These are phyloP conservation scores for Hygrophila difformis DNA, from an alignment of 257 asterid species.

Conservation along the genomic window DNA sequence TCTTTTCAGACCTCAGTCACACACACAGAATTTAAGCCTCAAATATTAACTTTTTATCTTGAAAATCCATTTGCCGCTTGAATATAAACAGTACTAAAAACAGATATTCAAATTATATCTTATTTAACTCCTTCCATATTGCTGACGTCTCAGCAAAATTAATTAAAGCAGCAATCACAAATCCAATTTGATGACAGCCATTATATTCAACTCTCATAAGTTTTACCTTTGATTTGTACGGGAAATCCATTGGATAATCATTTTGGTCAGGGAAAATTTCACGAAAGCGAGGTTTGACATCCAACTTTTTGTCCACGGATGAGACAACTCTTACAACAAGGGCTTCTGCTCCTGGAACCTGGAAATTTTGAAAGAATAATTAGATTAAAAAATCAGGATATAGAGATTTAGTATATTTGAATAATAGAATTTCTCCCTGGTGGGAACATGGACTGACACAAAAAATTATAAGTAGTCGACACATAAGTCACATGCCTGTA, in stretches of 20 bases:
- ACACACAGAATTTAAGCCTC: no score
- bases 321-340: slow-evolving; percentile 95
- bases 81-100: no score
- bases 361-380: slow-evolving; percentile 16
- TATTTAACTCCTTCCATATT: neutral
- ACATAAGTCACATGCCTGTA: no score
- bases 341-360: slow-evolving; percentile 95
- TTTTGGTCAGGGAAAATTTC: slow-evolving; percentile 86
- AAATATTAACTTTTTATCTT: no score
- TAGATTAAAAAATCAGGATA: no score
- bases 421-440: no score
- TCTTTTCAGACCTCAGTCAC: no score
- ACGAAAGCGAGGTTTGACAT: slow-evolving; percentile 88
- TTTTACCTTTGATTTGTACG: slow-evolving; percentile 86
- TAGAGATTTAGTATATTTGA: no score
- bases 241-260: slow-evolving; percentile 71
- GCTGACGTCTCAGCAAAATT: neutral
- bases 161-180: slow-evolving; percentile 8
- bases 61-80: no score
- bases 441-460: no score
- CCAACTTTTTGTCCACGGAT: slow-evolving; percentile 96
- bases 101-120: no score
- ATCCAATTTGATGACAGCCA: slow-evolving; percentile 9
- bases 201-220: slow-evolving; percentile 3
- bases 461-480: no score